phyloP scores from a whole-genome alignment of 768 basidiomycete genomes.

The Imleria badia region DNA sequence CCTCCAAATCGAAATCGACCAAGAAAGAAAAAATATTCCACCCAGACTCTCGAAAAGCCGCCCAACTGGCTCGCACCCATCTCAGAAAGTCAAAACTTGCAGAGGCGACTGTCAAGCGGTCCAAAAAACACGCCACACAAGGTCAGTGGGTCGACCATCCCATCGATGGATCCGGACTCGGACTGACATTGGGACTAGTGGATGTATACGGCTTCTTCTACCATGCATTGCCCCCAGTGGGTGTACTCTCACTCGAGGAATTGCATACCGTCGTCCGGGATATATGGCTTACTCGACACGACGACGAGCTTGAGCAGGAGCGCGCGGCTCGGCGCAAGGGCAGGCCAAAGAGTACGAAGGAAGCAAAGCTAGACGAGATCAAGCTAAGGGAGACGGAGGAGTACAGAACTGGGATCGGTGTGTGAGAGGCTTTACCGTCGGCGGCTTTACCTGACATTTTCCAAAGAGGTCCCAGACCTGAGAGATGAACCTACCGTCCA shows the following conservation, averaged over 20 bases:
- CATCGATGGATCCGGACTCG: not conserved
- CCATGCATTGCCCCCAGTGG: conserved; percentile 62
- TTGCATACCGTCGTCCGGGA: conserved; percentile 64
- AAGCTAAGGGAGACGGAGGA: conserved; percentile 65
- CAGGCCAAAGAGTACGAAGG: conserved; percentile 68
- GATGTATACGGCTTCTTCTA: conserved; percentile 78
- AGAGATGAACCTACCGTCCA: conserved; percentile 69
- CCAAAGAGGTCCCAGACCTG: conserved; percentile 73
- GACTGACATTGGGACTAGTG: conserved; percentile 38
- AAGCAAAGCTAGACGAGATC: conserved; percentile 67
- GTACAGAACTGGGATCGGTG: conserved; percentile 82
- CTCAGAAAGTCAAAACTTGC: conserved; percentile 69
- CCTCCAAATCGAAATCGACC: conserved; percentile 20
- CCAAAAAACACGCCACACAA: conserved; percentile 53
- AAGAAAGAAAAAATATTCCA: conserved; percentile 83
- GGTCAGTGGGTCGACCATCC: conserved; percentile 38
- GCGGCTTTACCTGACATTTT: not conserved
- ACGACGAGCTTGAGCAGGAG: conserved; percentile 64
- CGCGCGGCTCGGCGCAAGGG: conserved; percentile 64
- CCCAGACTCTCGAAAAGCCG: conserved; percentile 81
- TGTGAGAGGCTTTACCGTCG: conserved; percentile 21
- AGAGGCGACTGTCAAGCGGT: conserved; percentile 52
- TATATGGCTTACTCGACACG: conserved; percentile 73
- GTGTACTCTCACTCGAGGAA: conserved; percentile 57
- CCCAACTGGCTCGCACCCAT: conserved; percentile 64